phyloP scores from a whole-genome alignment of 441 rosid species.

The Pelargonium citronellum region DNA sequence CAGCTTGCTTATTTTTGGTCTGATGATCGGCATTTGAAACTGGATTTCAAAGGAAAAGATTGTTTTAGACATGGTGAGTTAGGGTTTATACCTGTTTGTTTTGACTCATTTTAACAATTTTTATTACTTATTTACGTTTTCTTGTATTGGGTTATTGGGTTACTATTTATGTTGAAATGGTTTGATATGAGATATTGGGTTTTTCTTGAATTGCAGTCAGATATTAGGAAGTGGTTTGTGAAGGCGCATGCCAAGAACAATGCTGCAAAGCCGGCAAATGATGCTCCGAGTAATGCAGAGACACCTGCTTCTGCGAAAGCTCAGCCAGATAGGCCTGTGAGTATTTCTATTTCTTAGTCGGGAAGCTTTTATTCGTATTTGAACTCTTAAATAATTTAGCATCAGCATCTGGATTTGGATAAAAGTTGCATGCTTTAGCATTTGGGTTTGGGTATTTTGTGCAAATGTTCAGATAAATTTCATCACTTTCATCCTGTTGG shows the following conservation, averaged over 20 bases:
- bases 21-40: background rate
- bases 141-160: background rate
- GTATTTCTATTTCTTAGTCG: background rate
- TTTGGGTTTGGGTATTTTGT: background rate
- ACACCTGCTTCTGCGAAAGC: background rate
- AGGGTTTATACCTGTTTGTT: background rate
- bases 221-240: constrained; percentile 10
- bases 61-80: background rate
- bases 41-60: background rate
- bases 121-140: background rate
- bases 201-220: constrained; percentile 4
- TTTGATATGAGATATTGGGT: background rate
- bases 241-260: constrained; percentile 5
- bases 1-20: background rate
- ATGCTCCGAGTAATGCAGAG: background rate
- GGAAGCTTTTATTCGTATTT: background rate
- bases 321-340: constrained; percentile 1
- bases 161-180: background rate
- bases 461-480: background rate
- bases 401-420: background rate
- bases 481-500: background rate
- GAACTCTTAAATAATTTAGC: background rate
- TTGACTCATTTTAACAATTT: background rate
- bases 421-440: no score
- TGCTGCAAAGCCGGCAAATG: background rate